Evolutionary conservation across 2,329 filamentous ascomycete genomes (phyloP).

Genomic region (Colletotrichum sp.): DNA sequence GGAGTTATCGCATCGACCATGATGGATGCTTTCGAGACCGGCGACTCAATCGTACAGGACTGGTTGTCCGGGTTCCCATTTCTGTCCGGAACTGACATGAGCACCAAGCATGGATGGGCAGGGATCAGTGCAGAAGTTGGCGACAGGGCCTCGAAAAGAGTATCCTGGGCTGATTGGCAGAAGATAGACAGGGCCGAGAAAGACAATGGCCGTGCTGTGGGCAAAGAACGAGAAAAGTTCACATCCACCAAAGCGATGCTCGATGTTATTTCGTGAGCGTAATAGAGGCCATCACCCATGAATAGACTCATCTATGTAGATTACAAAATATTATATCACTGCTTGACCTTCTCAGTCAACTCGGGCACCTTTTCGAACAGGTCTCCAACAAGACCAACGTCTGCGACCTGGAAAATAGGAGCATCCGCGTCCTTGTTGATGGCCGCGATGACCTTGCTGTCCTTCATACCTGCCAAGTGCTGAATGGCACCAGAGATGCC

Average conservation of each 20-base stretch:
- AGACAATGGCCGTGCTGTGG: constrained; percentile 65
- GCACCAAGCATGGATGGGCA: constrained; percentile 69
- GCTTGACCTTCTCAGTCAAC: constrained; percentile 91
- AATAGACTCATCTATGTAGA: not conserved
- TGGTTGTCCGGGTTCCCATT: constrained; percentile 59
- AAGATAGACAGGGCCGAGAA: constrained; percentile 82
- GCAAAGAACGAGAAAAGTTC: constrained; percentile 81
- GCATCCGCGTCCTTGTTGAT: constrained; percentile 99
- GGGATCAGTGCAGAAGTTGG: constrained; percentile 68
- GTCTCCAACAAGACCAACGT: constrained; percentile 94
- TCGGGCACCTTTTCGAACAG: constrained; percentile 95
- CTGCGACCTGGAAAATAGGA: constrained; percentile 97
- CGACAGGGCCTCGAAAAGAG: constrained; percentile 59
- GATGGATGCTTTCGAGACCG: constrained; percentile 91
- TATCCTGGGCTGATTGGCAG: constrained; percentile 85
- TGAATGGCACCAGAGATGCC: constrained; percentile 98
- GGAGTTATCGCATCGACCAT: constrained; percentile 97
- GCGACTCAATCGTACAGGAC: constrained; percentile 82
- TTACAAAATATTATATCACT: not conserved
- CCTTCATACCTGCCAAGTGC: constrained; percentile 99
- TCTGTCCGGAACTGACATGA: constrained; percentile 27
- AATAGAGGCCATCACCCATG: constrained; percentile 32
- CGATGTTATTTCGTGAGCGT: constrained; percentile 40
- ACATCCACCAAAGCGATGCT: constrained; percentile 64
- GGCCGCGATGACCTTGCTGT: constrained; percentile 98